Conservation (phyloP, 495 filamentous ascomycete species). For the Monascus purpureus region DNA sequence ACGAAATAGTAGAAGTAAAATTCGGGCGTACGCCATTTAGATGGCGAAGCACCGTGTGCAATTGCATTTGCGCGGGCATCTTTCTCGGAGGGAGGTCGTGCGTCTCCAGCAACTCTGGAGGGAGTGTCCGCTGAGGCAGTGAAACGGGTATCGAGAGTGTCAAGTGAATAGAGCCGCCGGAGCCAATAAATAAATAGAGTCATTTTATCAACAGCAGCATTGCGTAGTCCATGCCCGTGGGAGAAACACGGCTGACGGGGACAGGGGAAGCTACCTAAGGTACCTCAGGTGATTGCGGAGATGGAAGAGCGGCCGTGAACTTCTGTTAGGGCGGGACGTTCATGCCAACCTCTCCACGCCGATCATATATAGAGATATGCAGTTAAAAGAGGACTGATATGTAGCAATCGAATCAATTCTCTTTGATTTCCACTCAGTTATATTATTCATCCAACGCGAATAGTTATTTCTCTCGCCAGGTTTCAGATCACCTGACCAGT, state of each 20-base stretch:
- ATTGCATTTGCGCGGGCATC: constrained; percentile 32
- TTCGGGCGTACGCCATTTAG: constrained; percentile 77
- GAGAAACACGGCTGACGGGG: neutral
- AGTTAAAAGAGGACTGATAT: no score
- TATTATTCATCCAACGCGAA: no score
- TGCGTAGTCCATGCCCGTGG: no score
- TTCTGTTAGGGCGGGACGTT: no score
- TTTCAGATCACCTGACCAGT: no score
- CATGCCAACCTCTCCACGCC: no score
- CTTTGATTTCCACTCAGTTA: no score
- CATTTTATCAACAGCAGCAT: constrained; percentile 28
- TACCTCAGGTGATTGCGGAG: no score
- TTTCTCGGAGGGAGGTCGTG: constrained; percentile 23
- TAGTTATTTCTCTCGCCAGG: no score
- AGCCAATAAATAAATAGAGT: constrained; percentile 17
- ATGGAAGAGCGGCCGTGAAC: no score
- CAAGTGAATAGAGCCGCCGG: constrained; percentile 59
- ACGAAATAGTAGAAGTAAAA: constrained; percentile 73
- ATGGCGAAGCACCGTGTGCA: constrained; percentile 32
- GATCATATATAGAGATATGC: no score
- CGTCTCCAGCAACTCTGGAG: constrained; percentile 35
- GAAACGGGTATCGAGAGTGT: constrained; percentile 89
- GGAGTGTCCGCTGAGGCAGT: constrained; percentile 56
- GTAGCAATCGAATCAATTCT: no score
- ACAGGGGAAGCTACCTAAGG: neutral